Percentiles rank a stretch among this genome's conserved stretches.
Conservation (phyloP, 306 rosid species). For the Sophora flavescens region DNA sequence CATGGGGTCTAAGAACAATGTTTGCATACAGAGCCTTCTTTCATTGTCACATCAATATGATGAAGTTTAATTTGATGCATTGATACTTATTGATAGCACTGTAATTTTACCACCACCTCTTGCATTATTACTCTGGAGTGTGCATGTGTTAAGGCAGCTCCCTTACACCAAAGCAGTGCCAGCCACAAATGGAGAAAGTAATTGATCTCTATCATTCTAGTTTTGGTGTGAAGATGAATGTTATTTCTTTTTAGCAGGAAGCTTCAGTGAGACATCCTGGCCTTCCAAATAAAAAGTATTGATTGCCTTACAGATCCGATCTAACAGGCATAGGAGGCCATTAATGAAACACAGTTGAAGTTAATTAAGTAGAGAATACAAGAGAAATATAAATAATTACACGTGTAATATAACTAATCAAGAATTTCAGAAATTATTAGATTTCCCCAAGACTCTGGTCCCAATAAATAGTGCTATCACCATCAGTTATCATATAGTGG, state of each 20-base stretch:
- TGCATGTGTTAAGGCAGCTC: not conserved
- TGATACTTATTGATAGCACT: not conserved
- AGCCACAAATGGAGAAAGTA: not conserved
- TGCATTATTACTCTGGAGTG: not conserved
- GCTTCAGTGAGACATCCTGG: constrained; percentile 11
- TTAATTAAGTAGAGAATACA: not conserved
- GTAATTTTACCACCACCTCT: not conserved
- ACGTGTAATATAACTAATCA: not conserved
- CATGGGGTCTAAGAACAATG: not conserved
- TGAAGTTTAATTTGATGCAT: constrained; percentile 24
- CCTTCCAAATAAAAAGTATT: not conserved
- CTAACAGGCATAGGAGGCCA: not conserved
- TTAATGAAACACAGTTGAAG: not conserved
- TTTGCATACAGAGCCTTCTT: not conserved
- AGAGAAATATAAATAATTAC: not conserved
- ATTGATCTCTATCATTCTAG: not conserved
- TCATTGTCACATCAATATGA: constrained; percentile 3
- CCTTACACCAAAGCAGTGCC: not conserved
- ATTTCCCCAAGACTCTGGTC: not conserved
- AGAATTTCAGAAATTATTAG: not conserved
- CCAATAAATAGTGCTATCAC: not conserved
- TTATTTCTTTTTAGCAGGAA: constrained; percentile 6
- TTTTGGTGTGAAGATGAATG: not conserved
- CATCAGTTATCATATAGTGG: not conserved
- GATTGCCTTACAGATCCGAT: constrained; percentile 36